Percentiles rank a stretch among this genome's conserved stretches.
Conservation (phyloP, 257 asterid genomes). For the Verbena officinalis region DNA sequence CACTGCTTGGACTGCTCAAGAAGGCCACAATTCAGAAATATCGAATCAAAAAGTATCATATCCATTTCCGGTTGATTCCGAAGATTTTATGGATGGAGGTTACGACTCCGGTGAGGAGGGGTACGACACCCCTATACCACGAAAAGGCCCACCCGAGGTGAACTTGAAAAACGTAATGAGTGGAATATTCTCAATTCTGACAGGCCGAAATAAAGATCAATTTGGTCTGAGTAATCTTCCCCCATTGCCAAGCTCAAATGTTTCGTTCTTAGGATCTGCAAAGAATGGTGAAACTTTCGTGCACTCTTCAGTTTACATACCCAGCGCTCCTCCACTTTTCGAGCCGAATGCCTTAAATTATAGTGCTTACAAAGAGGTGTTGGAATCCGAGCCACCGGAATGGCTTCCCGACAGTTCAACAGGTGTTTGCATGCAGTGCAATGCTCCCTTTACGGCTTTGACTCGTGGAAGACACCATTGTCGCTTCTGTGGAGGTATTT, state of each 20-base stretch:
- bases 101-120: constrained; percentile 66
- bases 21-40: constrained; percentile 29
- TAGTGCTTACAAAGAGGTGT: constrained; percentile 74
- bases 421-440: constrained; percentile 86
- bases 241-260: constrained; percentile 64
- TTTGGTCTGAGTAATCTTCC: constrained; percentile 36
- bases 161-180: constrained; percentile 80
- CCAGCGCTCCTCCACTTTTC: constrained; percentile 96
- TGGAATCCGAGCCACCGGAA: constrained; percentile 98
- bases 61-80: constrained; percentile 51
- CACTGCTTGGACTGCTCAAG: constrained; percentile 40
- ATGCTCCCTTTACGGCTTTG: constrained; percentile 82
- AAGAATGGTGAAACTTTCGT: constrained; percentile 84
- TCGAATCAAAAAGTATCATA: constrained; percentile 46
- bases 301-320: constrained; percentile 88
- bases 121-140: constrained; percentile 37
- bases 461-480: constrained; percentile 99
- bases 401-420: constrained; percentile 98
- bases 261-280: constrained; percentile 82
- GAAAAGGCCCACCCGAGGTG: constrained; percentile 74
- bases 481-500: constrained; percentile 94
- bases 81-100: constrained; percentile 58
- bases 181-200: constrained; percentile 78
- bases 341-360: constrained; percentile 63
- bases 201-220: constrained; percentile 61